phyloP scores from a whole-genome alignment of 164 flowering plant species.

The Chloranthus sessilifolius region DNA sequence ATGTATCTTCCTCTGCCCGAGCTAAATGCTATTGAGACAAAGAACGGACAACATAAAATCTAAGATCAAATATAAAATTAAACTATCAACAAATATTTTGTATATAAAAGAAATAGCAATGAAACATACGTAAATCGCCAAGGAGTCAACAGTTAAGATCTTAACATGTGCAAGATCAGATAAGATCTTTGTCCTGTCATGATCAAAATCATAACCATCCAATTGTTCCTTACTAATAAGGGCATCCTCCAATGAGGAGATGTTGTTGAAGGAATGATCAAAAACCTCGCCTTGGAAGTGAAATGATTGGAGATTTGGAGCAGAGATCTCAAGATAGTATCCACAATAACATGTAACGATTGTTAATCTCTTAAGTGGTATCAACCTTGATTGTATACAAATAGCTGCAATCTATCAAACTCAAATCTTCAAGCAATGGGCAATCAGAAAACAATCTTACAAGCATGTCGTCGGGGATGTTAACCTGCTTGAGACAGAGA shows the following conservation, averaged over 20 bases:
- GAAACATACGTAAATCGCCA: neutral
- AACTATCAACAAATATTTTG: neutral
- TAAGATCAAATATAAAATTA: neutral
- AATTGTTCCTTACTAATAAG: neutral
- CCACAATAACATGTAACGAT: slow-evolving; percentile 4
- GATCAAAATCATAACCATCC: neutral
- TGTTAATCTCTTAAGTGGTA: slow-evolving; percentile 6
- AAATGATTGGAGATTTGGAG: slow-evolving; percentile 8
- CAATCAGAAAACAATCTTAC: slow-evolving; percentile 1
- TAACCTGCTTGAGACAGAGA: slow-evolving; percentile 4
- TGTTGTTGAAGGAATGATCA: neutral
- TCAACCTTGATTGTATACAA: slow-evolving; percentile 4
- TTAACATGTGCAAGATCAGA: neutral
- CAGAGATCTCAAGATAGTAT: neutral
- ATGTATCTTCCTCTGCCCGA: neutral
- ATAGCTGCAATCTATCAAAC: neutral
- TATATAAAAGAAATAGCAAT: neutral
- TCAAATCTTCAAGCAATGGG: slow-evolving; percentile 4
- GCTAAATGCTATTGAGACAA: neutral
- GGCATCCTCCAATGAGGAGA: neutral
- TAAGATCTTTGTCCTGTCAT: neutral
- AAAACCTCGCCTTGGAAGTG: slow-evolving; percentile 1
- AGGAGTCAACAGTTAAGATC: slow-evolving; percentile 3
- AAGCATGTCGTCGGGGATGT: neutral
- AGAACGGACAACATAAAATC: neutral